Base-by-base conservation (phyloP, 495 filamentous ascomycete genomes). In the Talaromyces stipitatus region DNA sequence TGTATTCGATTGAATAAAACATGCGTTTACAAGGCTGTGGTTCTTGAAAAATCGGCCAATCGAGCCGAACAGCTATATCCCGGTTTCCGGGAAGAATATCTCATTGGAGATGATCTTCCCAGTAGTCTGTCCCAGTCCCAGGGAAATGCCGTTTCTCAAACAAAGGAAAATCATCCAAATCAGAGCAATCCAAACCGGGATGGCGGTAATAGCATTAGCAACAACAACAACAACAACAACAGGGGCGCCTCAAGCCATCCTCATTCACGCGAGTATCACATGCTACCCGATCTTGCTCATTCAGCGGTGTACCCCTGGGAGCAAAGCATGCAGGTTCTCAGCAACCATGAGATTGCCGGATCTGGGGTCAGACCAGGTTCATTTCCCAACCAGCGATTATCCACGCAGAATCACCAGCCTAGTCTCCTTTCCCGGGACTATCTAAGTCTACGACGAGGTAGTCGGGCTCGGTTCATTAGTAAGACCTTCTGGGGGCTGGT, bases 1-100 rank as follows among this genome's bases (percentile, higher is more conserved):
- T 70, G 68, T 27, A 29, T 51, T 12, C 59, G 62, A n/a, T 45
- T 61, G 46, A 60, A 61, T 14, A 57, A 63, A 43, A 57, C 1
- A 22, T 66, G 64, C 41, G 47, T 60, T 2, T 64, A 66, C 33
- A 50, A 64, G 7, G 36, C 38, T 11, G 55, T 41, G 3, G 30
- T 46, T 16, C 60, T 56, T 3, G 56, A 65, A 24, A 14, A 50
- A 28, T 26, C 41, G 6, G 59, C 60, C 10, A 56, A 57, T 36
- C 56, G 60, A 20, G 53, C 62, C 1, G 12, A 32, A 18, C 52
- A 38, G 7, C 16, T 26, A 27, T 38, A 14, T 1, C 14, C 26
- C 14, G 8, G 48, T 51, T 0, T 8, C 27, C 22, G 29, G 1
- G 48, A 30, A 8, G 3, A 26, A 51, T 5, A 16, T 18, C 2